Evolutionary conservation across 257 asterid species (phyloP), one percentile per base, ranked within the genome.

Genomic region (Asclepias syriaca): DNA sequence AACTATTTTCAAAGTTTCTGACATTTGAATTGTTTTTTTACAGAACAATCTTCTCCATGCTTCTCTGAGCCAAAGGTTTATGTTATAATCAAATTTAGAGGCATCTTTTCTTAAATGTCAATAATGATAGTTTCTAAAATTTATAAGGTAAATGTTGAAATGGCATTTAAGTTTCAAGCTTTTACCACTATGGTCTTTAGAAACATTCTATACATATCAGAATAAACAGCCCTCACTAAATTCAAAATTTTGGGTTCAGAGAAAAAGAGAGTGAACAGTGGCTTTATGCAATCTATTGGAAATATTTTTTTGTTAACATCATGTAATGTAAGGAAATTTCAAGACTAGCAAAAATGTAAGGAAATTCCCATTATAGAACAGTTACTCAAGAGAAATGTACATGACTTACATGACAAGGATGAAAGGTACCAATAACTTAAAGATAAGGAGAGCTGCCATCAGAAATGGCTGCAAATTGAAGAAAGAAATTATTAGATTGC

Each of bases 361-460:
- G 32, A 29, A 46, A 22, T 68, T 27, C 15, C 14, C 10, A 32
- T 29, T 21, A 69, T 21, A n/a, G 63, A 57, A 63, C 49, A 14
- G 69, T 32, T 49, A 70, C 66, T 19, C 16, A 66, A 65, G 37
- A 22, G 51, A 54, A 73, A 43, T 16, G 67, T 54, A 49, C 69
- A 39, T 72, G 29, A 88, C 97, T 90, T 82, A 93, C 98, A 90
- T 81, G 84, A 93, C 97, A 46, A 93, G 98, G 72, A 88, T 76
- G 74, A 87, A 93, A 7, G 98, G 97, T 73, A 93, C 87, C 77
- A 93, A 67, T 63, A 93, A 59, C 72, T 94, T 94, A 87, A 94
- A 94, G 68, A 94, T 88, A 32, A 94, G 96, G 71, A 94, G 96
- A 46, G 95, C 95, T 39, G 99, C 92, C 99, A 94, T 94, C 78